phyloP scores from a whole-genome alignment of 176 grass and related monocot species.

The Luzula sylvatica region DNA sequence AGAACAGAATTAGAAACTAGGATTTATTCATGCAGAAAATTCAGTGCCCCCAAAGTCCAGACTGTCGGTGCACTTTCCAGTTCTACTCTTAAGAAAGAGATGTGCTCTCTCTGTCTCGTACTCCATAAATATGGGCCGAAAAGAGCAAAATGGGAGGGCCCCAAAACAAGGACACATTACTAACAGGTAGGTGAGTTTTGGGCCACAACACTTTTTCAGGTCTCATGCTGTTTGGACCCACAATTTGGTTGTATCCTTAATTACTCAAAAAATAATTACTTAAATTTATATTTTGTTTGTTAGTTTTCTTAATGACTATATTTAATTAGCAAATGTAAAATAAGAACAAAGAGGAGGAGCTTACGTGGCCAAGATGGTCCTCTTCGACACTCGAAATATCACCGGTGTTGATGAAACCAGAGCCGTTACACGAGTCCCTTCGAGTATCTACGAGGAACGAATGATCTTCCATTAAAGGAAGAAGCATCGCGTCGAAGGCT shows the following conservation, averaged over 20 bases:
- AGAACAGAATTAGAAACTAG: neutral
- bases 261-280: neutral
- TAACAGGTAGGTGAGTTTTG: conserved; percentile 14
- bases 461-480: conserved; percentile 4
- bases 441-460: neutral
- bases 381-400: conserved; percentile 26
- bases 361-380: conserved; percentile 50
- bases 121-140: conserved; percentile 1
- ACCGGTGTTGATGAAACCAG: neutral
- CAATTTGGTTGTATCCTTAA: conserved; percentile 7
- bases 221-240: conserved; percentile 9
- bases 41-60: neutral
- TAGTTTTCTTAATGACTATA: too few species aligned
- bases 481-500: neutral
- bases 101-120: conserved; percentile 2
- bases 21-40: neutral
- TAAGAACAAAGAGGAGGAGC: neutral
- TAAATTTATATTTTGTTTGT: too few species aligned
- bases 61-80: conserved; percentile 15
- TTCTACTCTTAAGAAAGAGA: conserved; percentile 4
- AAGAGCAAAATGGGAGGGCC: neutral
- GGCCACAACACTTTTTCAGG: conserved; percentile 11
- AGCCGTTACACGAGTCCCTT: conserved; percentile 15
- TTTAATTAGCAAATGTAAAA: neutral
- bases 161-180: conserved; percentile 15